These are phyloP conservation scores for Triadica sebifera DNA, from an alignment of 345 rosid species.

Conservation along the genomic window DNA sequence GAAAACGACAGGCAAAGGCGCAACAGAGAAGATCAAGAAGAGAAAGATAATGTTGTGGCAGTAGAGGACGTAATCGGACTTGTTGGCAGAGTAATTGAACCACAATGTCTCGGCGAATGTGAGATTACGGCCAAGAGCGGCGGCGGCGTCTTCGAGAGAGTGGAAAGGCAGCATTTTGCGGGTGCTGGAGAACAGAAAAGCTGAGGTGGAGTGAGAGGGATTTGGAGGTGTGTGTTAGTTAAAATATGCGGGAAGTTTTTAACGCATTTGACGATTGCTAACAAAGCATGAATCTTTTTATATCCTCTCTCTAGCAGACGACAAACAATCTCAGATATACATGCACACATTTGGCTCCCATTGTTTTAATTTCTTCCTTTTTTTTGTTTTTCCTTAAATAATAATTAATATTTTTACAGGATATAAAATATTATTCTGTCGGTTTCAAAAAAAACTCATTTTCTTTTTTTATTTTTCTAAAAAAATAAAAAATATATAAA, in stretches of 20 bases:
- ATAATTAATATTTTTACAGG: no score
- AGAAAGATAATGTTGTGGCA: slow-evolving; percentile 79
- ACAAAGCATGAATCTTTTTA: slow-evolving; percentile 4
- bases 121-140: slow-evolving; percentile 70
- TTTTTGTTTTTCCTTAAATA: background rate
- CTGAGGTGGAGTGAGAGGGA: slow-evolving; percentile 6
- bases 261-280: background rate
- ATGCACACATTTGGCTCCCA: background rate
- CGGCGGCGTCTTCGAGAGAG: slow-evolving; percentile 58
- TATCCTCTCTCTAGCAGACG: background rate
- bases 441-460: no score
- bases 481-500: no score
- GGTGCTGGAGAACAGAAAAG: no score
- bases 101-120: slow-evolving; percentile 65
- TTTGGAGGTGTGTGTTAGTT: slow-evolving; percentile 5
- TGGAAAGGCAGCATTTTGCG: slow-evolving; percentile 66
- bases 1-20: slow-evolving; percentile 65
- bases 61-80: slow-evolving; percentile 79
- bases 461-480: no score
- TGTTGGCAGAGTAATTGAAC: slow-evolving; percentile 77
- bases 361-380: background rate
- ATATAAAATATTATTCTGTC: no score
- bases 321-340: background rate
- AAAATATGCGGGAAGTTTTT: slow-evolving; percentile 36
- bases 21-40: slow-evolving; percentile 64